phyloP scores from a whole-genome alignment of 106 monocot genomes.

The Allium sativum region DNA sequence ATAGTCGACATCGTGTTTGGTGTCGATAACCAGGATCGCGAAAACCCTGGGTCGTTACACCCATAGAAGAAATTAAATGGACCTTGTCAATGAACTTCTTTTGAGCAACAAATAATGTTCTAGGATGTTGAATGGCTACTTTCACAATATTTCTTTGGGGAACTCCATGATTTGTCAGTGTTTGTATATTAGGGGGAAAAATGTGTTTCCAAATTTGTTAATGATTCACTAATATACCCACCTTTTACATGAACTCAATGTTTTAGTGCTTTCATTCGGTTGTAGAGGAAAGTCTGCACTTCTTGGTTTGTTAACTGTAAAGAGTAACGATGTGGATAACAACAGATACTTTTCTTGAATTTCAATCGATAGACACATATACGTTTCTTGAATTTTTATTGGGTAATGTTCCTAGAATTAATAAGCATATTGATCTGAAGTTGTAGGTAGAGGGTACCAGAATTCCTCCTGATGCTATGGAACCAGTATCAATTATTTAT shows the following conservation, averaged over 20 bases:
- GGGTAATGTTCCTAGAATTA: slow-evolving; percentile 67
- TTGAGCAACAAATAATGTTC: slow-evolving; percentile 1
- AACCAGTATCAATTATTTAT: slow-evolving; percentile 68
- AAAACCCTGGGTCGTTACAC: too few species aligned
- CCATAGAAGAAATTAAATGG: slow-evolving; percentile 8
- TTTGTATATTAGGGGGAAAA: slow-evolving; percentile 20
- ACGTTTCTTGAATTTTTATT: slow-evolving; percentile 76
- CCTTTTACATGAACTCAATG: too few species aligned
- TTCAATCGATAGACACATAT: slow-evolving; percentile 87
- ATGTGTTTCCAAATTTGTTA: background rate
- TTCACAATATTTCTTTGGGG: slow-evolving; percentile 13
- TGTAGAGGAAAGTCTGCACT: too few species aligned
- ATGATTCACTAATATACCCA: too few species aligned
- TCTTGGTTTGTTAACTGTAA: slow-evolving; percentile 15
- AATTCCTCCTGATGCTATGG: slow-evolving; percentile 79
- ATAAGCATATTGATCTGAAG: slow-evolving; percentile 65
- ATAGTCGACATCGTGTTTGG: too few species aligned
- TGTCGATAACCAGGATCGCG: too few species aligned
- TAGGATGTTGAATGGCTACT: slow-evolving; percentile 5
- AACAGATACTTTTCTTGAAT: slow-evolving; percentile 90
- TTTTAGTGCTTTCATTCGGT: too few species aligned
- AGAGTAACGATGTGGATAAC: too few species aligned
- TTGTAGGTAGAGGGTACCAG: slow-evolving; percentile 74
- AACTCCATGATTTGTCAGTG: slow-evolving; percentile 13
- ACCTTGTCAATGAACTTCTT: slow-evolving; percentile 1